phyloP scores from a whole-genome alignment of 805 yeast species.

The Ascoidea tarda region DNA sequence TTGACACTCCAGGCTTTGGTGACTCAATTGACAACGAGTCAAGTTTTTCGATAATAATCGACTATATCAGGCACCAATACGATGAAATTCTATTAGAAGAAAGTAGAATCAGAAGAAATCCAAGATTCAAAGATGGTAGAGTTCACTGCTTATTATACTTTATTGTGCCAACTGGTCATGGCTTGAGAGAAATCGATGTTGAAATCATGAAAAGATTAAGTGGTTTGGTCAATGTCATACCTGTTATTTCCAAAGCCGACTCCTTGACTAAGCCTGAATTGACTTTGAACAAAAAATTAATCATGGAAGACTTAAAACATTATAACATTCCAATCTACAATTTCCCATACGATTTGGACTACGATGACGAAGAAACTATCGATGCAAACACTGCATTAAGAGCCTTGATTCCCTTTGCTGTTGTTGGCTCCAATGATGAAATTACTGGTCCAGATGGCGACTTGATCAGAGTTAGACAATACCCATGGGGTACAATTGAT shows the following conservation, averaged over 20 bases:
- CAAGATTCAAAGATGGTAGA: slow-evolving; percentile 56
- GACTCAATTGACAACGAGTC: slow-evolving; percentile 55
- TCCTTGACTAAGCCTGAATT: slow-evolving; percentile 72
- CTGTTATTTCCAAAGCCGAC: slow-evolving; percentile 78
- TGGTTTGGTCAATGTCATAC: slow-evolving; percentile 71
- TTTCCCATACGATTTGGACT: slow-evolving; percentile 48
- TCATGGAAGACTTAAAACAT: slow-evolving; percentile 61
- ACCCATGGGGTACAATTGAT: slow-evolving; percentile 47
- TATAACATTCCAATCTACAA: slow-evolving; percentile 60
- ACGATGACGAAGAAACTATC: slow-evolving; percentile 45
- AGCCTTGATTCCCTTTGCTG: slow-evolving; percentile 50
- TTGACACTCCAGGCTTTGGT: slow-evolving; percentile 80
- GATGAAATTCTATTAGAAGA: slow-evolving; percentile 76
- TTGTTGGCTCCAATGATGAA: slow-evolving; percentile 55
- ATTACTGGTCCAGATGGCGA: slow-evolving; percentile 30
- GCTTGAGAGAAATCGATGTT: slow-evolving; percentile 64
- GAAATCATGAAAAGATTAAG: slow-evolving; percentile 67
- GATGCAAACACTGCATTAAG: slow-evolving; percentile 54
- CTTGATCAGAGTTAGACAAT: slow-evolving; percentile 33
- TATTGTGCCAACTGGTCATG: slow-evolving; percentile 42
- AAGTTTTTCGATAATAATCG: slow-evolving; percentile 58
- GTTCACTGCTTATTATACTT: slow-evolving; percentile 30
- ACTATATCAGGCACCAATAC: slow-evolving; percentile 67
- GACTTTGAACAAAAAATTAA: slow-evolving; percentile 55
- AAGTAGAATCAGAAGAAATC: slow-evolving; percentile 60